A percentile compares a stretch with the other conserved stretches of the same genome.
These are phyloP conservation scores for Aspergillus biplanus DNA, from an alignment of 495 filamentous ascomycete genomes.

Conservation along the genomic window DNA sequence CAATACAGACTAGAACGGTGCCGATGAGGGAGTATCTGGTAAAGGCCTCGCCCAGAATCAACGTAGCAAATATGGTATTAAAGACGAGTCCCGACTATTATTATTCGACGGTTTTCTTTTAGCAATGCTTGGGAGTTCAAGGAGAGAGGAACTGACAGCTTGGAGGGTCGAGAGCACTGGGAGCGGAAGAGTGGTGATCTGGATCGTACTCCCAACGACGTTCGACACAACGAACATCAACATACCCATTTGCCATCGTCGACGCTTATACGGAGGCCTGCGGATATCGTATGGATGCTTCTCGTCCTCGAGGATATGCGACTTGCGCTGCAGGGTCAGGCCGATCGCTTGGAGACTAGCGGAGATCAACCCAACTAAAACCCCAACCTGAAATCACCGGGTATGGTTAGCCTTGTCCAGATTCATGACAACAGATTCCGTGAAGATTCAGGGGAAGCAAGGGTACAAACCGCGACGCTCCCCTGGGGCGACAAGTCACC, in stretches of 20 bases:
- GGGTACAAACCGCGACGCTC: constrained; percentile 75
- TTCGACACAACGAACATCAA: constrained; percentile 95
- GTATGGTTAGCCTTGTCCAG: constrained; percentile 19
- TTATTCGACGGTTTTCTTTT: constrained; percentile 6
- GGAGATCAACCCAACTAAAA: constrained; percentile 88
- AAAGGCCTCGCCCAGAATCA: constrained; percentile 93
- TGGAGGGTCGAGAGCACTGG: constrained; percentile 95
- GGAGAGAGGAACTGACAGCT: constrained; percentile 57
- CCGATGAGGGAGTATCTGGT: constrained; percentile 88
- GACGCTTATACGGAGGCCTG: constrained; percentile 84
- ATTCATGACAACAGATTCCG: not conserved
- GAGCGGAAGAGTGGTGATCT: constrained; percentile 94
- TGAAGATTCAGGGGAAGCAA: not conserved
- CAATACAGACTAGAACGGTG: constrained; percentile 82
- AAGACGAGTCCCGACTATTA: constrained; percentile 85
- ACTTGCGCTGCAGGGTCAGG: constrained; percentile 97
- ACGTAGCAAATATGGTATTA: constrained; percentile 94
- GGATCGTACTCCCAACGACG: constrained; percentile 90
- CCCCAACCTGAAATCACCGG: constrained; percentile 67
- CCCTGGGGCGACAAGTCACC: constrained; percentile 83
- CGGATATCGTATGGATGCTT: constrained; percentile 78
- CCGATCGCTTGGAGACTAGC: constrained; percentile 94
- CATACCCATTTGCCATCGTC: constrained; percentile 98
- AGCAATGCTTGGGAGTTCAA: constrained; percentile 12
- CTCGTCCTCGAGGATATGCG: constrained; percentile 96